Percentiles rank a stretch among this genome's conserved stretches.
These are phyloP conservation scores for Turnera subulata DNA, from an alignment of 345 rosid species.

Conservation along the genomic window DNA sequence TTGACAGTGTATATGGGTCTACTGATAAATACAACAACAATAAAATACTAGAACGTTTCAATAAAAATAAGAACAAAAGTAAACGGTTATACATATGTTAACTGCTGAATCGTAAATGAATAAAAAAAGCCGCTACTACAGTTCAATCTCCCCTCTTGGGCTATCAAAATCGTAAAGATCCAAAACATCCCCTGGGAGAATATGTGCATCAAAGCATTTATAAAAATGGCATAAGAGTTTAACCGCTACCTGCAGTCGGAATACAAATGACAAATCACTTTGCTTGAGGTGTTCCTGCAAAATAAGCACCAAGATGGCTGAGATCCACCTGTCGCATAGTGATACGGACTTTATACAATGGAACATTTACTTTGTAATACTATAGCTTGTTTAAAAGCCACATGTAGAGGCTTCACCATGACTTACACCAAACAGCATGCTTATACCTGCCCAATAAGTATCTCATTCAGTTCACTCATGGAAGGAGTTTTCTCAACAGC, in stretches of 20 bases:
- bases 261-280: conserved; percentile 87
- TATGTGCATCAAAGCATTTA: neutral
- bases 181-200: neutral
- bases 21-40: too few relatives aligned
- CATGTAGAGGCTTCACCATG: too few relatives aligned
- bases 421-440: neutral
- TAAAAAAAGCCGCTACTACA: too few relatives aligned
- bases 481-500: conserved; percentile 94
- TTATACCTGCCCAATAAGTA: conserved; percentile 84
- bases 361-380: too few relatives aligned
- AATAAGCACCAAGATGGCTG: conserved; percentile 16
- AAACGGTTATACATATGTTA: too few relatives aligned
- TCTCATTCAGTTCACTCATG: conserved; percentile 92
- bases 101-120: too few relatives aligned
- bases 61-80: too few relatives aligned
- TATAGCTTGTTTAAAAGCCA: too few relatives aligned
- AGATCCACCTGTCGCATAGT: neutral
- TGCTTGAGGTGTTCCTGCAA: conserved; percentile 89
- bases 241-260: conserved; percentile 78
- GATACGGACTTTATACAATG: too few relatives aligned
- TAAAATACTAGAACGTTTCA: too few relatives aligned
- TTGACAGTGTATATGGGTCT: too few relatives aligned
- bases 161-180: neutral
- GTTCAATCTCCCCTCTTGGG: neutral
- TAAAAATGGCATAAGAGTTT: conserved; percentile 5